Conservation (phyloP, 116 monocot species). For the Iris pallida region DNA sequence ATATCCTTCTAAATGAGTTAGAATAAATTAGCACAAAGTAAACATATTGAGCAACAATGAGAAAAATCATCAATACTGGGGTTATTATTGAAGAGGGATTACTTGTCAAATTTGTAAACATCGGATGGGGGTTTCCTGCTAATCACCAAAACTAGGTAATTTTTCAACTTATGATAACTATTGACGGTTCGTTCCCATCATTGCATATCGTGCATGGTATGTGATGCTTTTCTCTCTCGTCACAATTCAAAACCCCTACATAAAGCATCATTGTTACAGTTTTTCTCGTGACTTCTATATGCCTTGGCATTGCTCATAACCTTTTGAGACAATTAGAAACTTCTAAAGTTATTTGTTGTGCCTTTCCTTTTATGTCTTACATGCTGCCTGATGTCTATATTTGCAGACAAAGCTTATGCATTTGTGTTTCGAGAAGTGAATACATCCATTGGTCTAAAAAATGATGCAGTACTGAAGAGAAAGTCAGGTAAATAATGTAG, state of each 20-base stretch:
- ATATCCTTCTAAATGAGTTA: no score
- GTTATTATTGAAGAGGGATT: neutral
- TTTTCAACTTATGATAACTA: neutral
- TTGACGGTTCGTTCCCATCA: neutral
- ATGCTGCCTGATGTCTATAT: neutral
- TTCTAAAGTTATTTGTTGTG: neutral
- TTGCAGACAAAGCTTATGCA: constrained; percentile 61
- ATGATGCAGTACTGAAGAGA: constrained; percentile 54
- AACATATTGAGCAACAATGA: neutral
- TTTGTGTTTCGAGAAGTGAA: constrained; percentile 92
- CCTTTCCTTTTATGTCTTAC: neutral
- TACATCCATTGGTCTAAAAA: constrained; percentile 19
- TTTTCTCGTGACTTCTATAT: neutral
- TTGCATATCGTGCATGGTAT: neutral
- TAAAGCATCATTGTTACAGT: neutral
- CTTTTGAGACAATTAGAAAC: neutral
- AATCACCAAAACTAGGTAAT: neutral
- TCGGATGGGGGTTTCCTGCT: neutral
- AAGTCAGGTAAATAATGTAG: constrained; percentile 57
- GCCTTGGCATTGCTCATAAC: neutral
- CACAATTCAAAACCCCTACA: neutral
- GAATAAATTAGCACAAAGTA: neutral
- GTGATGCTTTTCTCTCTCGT: neutral
- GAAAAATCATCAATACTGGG: neutral
- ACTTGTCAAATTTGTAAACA: neutral